Conservation (phyloP, 2,329 filamentous ascomycete genomes). For the Claviceps spartinae region DNA sequence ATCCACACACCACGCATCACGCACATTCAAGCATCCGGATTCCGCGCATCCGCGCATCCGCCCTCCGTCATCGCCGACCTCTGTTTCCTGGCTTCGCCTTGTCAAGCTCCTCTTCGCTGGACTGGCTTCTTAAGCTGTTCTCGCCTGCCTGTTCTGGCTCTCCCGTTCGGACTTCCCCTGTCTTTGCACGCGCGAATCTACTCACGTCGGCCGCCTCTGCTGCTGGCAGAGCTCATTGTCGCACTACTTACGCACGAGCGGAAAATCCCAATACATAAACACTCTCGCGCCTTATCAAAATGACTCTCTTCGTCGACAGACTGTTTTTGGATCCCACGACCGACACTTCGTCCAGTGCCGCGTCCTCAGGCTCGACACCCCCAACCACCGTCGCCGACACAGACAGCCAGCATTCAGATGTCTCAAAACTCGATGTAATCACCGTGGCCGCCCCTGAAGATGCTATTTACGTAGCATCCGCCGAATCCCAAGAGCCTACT, state of each 20-base stretch:
- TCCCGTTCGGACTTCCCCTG: not conserved
- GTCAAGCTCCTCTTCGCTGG: not conserved
- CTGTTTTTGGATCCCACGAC: constrained; percentile 18
- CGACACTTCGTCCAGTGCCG: constrained; percentile 35
- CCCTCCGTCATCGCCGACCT: not conserved
- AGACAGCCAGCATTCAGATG: constrained; percentile 39
- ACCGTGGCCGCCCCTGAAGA: constrained; percentile 16
- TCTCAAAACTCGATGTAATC: constrained; percentile 25
- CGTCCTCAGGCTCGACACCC: constrained; percentile 48
- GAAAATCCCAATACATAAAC: not conserved
- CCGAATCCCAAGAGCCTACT: constrained; percentile 15
- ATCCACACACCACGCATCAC: not conserved
- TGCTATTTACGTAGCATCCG: constrained; percentile 10
- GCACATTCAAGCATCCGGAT: not conserved
- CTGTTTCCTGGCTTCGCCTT: not conserved
- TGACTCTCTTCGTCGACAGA: constrained; percentile 22
- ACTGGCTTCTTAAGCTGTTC: not conserved
- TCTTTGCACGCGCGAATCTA: no score
- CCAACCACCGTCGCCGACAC: constrained; percentile 53
- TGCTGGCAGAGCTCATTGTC: constrained; percentile 5
- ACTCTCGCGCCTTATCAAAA: constrained; percentile 6
- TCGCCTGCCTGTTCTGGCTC: not conserved
- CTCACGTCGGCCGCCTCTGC: constrained; percentile 3
- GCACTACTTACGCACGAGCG: constrained; percentile 3
- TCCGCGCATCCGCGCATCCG: not conserved